Percentiles rank a stretch among this genome's conserved stretches.
These are phyloP conservation scores for Brassica carinata DNA, from an alignment of 345 rosid species.

Conservation along the genomic window DNA sequence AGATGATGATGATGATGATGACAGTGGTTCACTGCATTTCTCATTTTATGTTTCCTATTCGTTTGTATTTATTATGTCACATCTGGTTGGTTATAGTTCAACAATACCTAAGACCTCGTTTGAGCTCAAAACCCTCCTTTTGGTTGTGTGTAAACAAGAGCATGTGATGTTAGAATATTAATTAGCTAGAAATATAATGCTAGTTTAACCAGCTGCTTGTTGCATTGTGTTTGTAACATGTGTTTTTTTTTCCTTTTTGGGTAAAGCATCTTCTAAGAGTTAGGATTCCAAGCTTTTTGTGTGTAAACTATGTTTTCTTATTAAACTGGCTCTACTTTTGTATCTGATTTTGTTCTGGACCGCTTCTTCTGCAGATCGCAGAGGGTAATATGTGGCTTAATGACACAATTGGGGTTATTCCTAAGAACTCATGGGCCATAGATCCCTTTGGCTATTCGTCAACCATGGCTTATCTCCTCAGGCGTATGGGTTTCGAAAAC, in stretches of 20 bases:
- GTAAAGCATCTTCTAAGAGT: background rate
- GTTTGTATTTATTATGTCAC: slow-evolving; percentile 20
- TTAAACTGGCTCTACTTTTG: background rate
- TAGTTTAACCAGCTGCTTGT: slow-evolving; percentile 2
- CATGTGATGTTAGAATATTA: background rate
- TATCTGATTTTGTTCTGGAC: slow-evolving; percentile 3
- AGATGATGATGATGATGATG: slow-evolving; percentile 5
- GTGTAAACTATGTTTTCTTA: background rate
- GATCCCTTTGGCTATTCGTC: slow-evolving; percentile 99
- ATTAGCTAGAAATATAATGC: slow-evolving; percentile 8
- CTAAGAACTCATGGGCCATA: slow-evolving; percentile 97
- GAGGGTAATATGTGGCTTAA: slow-evolving; percentile 98
- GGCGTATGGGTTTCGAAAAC: slow-evolving; percentile 98
- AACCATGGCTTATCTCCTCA: slow-evolving; percentile 95
- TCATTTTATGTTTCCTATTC: background rate
- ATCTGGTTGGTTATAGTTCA: slow-evolving; percentile 18
- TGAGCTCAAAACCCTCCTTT: slow-evolving; percentile 10
- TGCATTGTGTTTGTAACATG: slow-evolving; percentile 10
- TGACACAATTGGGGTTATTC: slow-evolving; percentile 89
- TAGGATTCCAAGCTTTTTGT: background rate
- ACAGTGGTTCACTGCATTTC: slow-evolving; percentile 10
- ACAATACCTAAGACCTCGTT: background rate
- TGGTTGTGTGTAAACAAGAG: background rate
- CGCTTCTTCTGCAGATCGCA: slow-evolving; percentile 56
- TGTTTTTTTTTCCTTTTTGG: slow-evolving; percentile 4